Base-by-base conservation (phyloP, 2,329 filamentous ascomycete genomes). In the Phaeosphaeria sp. region DNA sequence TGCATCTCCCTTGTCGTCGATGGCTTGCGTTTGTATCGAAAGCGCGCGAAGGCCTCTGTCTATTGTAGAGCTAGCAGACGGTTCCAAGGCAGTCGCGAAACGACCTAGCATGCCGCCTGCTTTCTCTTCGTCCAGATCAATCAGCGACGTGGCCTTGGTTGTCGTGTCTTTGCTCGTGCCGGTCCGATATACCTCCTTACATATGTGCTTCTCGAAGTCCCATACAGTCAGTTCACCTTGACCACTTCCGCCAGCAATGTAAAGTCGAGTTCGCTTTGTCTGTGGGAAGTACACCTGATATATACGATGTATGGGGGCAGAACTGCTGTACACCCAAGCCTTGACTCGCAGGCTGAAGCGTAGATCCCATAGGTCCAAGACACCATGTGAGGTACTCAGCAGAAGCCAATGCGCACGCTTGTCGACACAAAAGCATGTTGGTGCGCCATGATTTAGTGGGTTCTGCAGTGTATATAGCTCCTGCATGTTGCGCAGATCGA, bases 361-460 rank as follows among this genome's bases (percentile, higher is more conserved):
- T 42, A 99, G 83, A 77, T 99, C 95, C 95, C 95, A 99, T 1
- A 99, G 84, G 73, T 96, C 91, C 7, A 99, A 82, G 25, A 98
- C 89, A 36, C 96, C 95, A 73, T 98, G 93, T 0, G 92, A 92
- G 0, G 96, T 99, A 36, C 93, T 95, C 0, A 98, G 80, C 1
- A 96, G 85, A 2, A 99, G 82, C 95, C 95, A 99, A 71, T 95
- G 93, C 50, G 91, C 89, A 72, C 89, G 91, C 56, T 87, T 86
- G 71, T 97, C 93, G 30, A 97, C 84, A 69, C 91, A 94, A 77
- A 99, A 97, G 65, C 92, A 95, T 0, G 92, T 97, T 1, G 93
- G 92, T 0, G 89, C 91, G 13, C 95, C 95, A 71, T 99, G 94
- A 68, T 96, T 91, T 2, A 97, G 87, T 0, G 94, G 93, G 56